Conservation (phyloP, 2,329 filamentous ascomycete genomes). For the Arthrinium puccinioides region DNA sequence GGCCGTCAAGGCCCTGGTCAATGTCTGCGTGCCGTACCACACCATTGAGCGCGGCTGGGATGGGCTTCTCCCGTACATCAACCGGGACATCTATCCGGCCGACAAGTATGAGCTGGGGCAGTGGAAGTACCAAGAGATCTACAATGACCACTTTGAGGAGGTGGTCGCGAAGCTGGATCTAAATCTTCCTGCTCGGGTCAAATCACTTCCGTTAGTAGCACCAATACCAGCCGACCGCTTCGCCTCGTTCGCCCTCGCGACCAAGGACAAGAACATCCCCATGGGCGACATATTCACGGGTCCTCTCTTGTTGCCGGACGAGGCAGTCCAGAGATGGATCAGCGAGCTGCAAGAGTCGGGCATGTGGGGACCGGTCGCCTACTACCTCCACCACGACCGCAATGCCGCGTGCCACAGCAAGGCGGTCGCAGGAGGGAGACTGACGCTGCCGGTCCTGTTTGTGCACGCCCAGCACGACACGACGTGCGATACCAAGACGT, state of each 20-base stretch:
- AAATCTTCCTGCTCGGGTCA: background rate
- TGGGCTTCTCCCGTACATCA: conserved; percentile 23
- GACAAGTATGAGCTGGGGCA: conserved; percentile 28
- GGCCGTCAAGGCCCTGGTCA: conserved; percentile 14
- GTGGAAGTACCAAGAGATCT: conserved; percentile 21
- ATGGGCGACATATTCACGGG: background rate
- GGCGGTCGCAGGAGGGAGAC: conserved; percentile 17
- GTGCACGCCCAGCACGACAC: conserved; percentile 29
- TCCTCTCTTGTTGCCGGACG: conserved; percentile 4
- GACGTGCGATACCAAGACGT: conserved; percentile 25
- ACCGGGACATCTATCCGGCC: conserved; percentile 36
- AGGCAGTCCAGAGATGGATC: conserved; percentile 6
- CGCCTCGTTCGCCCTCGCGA: background rate
- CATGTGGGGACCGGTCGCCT: conserved; percentile 17
- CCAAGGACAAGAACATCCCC: background rate
- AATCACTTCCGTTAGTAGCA: background rate
- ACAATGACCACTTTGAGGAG: conserved; percentile 18
- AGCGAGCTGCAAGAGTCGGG: conserved; percentile 30
- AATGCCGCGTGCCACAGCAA: conserved; percentile 29
- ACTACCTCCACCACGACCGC: conserved; percentile 33
- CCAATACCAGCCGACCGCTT: background rate
- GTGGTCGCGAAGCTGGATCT: background rate
- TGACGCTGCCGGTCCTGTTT: conserved; percentile 27
- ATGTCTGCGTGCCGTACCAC: conserved; percentile 31
- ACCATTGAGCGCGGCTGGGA: conserved; percentile 32